Evolutionary conservation across 768 basidiomycete species (phyloP).

Genomic region (Boletus rufocinnamomeus): DNA sequence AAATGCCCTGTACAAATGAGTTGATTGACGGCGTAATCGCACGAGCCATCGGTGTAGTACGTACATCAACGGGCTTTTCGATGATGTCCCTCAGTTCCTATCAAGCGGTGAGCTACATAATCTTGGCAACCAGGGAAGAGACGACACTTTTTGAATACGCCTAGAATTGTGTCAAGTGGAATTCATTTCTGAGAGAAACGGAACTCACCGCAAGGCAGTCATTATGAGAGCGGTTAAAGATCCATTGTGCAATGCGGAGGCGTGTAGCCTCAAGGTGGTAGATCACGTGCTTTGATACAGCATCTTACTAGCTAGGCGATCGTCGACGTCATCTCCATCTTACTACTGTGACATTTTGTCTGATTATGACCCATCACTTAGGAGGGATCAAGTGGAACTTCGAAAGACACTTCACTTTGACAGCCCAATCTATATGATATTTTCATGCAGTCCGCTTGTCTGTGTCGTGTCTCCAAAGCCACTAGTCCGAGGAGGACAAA

Average conservation of each 20-base stretch:
- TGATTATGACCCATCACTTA: no score
- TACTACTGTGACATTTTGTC: no score
- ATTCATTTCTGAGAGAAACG: conserved; percentile 4
- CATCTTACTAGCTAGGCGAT: not conserved
- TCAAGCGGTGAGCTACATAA: conserved; percentile 12
- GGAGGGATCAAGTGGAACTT: not conserved
- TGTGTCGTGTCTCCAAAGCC: not conserved
- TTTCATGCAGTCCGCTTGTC: not conserved
- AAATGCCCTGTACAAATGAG: conserved; percentile 51
- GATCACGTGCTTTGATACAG: conserved; percentile 20
- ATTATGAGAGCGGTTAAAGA: conserved; percentile 25
- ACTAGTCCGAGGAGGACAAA: not conserved
- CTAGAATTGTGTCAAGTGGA: conserved; percentile 40
- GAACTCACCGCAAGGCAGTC: conserved; percentile 42
- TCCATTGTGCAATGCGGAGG: not conserved
- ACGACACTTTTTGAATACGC: conserved; percentile 72
- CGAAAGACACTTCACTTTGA: no score
- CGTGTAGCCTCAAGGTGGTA: not conserved
- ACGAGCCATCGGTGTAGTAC: conserved; percentile 21
- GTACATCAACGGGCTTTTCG: conserved; percentile 65
- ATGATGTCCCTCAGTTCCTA: conserved; percentile 71
- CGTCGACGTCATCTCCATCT: no score
- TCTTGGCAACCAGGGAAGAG: conserved; percentile 1
- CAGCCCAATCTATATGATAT: not conserved
- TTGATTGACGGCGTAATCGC: conserved; percentile 14